Conservation (phyloP, 441 rosid species). For the Bocquillonia castaneifolia region DNA sequence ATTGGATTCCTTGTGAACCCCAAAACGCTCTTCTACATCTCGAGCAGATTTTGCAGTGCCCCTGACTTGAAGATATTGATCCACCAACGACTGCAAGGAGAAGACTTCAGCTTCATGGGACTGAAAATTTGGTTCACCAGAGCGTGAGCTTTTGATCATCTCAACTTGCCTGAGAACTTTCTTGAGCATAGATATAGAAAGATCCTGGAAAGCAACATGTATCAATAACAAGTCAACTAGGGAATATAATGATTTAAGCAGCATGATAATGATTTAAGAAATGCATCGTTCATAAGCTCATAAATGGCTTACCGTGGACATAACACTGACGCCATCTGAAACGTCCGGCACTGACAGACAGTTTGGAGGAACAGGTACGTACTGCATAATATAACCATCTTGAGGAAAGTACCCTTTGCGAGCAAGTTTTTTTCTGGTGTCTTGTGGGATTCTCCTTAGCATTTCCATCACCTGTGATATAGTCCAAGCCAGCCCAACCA, state of each 20-base stretch:
- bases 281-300: constrained; percentile 19
- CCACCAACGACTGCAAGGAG: constrained; percentile 66
- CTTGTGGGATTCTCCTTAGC: constrained; percentile 58
- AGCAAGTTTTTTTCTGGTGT: constrained; percentile 65
- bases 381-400: constrained; percentile 73
- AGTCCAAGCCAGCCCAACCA: constrained; percentile 14
- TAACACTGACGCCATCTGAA: constrained; percentile 74
- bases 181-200: constrained; percentile 62
- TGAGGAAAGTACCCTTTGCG: constrained; percentile 87
- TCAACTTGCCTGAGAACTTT: constrained; percentile 74
- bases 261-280: constrained; percentile 13
- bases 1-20: constrained; percentile 48
- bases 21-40: constrained; percentile 54
- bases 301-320: constrained; percentile 76
- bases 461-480: constrained; percentile 67
- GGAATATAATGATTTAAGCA: constrained; percentile 6
- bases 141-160: constrained; percentile 59
- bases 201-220: constrained; percentile 56
- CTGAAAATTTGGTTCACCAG: constrained; percentile 79
- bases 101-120: constrained; percentile 74
- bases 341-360: constrained; percentile 86
- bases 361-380: constrained; percentile 95
- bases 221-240: neutral
- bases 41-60: constrained; percentile 71
- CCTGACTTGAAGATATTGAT: constrained; percentile 70